Conservation (phyloP, 176 grass and related monocot species). For the Carex littledalei region DNA sequence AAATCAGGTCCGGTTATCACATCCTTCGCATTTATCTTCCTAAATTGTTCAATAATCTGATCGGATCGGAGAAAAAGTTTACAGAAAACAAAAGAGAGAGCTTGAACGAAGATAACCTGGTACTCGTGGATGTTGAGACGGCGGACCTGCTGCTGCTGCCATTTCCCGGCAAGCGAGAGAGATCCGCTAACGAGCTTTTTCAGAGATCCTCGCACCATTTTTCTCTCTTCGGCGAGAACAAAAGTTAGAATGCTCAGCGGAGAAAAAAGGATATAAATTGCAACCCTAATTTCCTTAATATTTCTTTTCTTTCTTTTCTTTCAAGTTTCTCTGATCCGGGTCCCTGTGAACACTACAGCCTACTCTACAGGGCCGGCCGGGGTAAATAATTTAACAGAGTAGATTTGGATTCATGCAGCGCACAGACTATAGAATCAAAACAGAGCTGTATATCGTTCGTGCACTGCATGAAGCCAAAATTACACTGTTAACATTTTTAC, state of each 20-base stretch:
- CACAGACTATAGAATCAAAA: no score
- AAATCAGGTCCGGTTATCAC: background rate
- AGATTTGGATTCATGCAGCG: no score
- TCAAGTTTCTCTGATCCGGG: background rate
- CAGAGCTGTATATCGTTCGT: no score
- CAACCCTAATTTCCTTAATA: slow-evolving; percentile 14
- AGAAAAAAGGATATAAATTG: background rate
- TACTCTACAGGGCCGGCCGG: no score
- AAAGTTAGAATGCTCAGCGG: background rate
- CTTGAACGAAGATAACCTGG: slow-evolving; percentile 43
- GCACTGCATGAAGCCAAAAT: no score
- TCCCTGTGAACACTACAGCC: no score
- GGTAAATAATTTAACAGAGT: no score
- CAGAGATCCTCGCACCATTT: slow-evolving; percentile 79
- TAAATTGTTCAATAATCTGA: background rate
- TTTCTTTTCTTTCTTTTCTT: background rate
- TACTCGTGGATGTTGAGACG: slow-evolving; percentile 99
- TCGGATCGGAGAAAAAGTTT: background rate
- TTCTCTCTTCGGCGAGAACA: background rate
- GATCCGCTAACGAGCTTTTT: slow-evolving; percentile 49
- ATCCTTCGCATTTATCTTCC: background rate
- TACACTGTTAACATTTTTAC: no score
- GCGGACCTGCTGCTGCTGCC: slow-evolving; percentile 96
- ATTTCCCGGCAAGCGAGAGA: slow-evolving; percentile 75
- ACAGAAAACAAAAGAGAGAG: background rate